Conservation (phyloP, 2,329 filamentous ascomycete species). For the Xylaria polymorpha region DNA sequence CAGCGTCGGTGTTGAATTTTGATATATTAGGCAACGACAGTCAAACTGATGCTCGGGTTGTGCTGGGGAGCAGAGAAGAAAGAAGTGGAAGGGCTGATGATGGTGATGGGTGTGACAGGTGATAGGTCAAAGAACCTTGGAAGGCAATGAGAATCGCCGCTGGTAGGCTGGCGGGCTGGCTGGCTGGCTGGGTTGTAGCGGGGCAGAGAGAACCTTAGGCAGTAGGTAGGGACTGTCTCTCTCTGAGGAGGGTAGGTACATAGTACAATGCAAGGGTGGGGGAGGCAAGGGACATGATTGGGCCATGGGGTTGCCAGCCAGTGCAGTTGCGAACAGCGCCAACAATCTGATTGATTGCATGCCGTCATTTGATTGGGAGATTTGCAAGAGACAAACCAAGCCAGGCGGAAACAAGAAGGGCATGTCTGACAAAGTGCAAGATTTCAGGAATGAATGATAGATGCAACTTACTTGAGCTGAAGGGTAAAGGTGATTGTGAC, state of each 20-base stretch:
- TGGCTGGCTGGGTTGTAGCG: not conserved
- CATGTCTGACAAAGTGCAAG: not conserved
- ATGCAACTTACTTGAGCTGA: not conserved
- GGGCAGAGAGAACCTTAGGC: not conserved
- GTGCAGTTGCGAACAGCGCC: too few species aligned
- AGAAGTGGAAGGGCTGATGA: conserved; percentile 15
- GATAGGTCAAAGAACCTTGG: not conserved
- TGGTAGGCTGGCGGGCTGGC: too few species aligned
- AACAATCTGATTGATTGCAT: not conserved
- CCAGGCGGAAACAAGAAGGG: not conserved
- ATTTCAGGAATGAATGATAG: not conserved
- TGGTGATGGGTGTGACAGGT: not conserved
- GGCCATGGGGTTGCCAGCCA: too few species aligned
- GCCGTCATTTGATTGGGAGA: conserved; percentile 7
- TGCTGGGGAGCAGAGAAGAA: conserved; percentile 3
- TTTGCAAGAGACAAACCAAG: not conserved
- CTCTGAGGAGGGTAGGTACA: too few species aligned
- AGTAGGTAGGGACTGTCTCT: too few species aligned
- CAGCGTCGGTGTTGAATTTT: not conserved
- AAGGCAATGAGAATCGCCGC: too few species aligned
- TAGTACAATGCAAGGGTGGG: not conserved
- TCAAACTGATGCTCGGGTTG: not conserved
- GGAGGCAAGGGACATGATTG: not conserved
- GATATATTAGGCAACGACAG: not conserved
- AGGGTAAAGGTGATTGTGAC: not conserved